Evolutionary conservation across 805 yeast genomes (phyloP).

Genomic region (Lachancea dasiensis): DNA sequence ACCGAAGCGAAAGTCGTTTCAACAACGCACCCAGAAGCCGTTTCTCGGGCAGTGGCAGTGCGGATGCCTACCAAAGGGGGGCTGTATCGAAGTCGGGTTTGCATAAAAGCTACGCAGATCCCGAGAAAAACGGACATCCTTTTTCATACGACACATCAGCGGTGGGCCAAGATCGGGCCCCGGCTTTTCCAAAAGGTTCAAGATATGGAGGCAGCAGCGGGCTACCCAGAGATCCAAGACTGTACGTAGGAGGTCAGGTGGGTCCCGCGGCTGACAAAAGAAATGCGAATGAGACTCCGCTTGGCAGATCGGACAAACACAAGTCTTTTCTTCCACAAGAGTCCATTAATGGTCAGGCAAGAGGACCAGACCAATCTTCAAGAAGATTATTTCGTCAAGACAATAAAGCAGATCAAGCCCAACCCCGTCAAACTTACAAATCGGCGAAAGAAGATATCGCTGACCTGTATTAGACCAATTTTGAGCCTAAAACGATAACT

Average conservation of each 20-base stretch:
- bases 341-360: background rate
- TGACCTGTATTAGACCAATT: constrained; percentile 9
- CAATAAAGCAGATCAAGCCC: background rate
- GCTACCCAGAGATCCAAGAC: no score
- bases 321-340: constrained; percentile 1
- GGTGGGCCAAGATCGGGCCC: no score
- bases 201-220: constrained; percentile 3
- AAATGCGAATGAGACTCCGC: constrained; percentile 4
- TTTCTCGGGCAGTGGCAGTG: no score
- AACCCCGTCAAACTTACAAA: constrained; percentile 3
- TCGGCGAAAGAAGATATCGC: constrained; percentile 12
- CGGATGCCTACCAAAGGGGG: no score
- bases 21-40: constrained; percentile 1
- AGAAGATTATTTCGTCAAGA: background rate
- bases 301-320: background rate
- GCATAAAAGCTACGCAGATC: no score
- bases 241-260: no score
- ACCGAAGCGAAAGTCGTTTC: constrained; percentile 1
- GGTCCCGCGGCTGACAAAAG: background rate
- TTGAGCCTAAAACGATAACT: no score
- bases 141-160: no score
- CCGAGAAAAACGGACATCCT: no score
- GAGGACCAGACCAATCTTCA: background rate
- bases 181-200: no score
- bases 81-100: no score